Evolutionary conservation across 768 basidiomycete species (phyloP), one percentile per base, ranked within the genome.

Genomic region (Auricularia sp.): DNA sequence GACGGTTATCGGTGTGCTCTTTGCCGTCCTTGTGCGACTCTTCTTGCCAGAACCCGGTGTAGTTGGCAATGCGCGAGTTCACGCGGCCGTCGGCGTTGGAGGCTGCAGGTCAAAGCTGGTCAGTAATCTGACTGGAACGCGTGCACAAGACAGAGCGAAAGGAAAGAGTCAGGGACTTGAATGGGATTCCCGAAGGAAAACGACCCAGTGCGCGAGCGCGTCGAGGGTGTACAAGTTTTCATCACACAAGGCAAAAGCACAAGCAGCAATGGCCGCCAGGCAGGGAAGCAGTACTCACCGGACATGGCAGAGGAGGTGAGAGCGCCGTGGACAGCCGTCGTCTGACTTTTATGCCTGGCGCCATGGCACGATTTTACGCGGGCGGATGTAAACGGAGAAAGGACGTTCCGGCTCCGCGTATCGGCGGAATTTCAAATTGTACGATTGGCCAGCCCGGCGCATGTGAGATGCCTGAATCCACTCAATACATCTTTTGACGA

Each of bases 41-140:
- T 73, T 88, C 87, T 67, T 94, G 83, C 95, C 96, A 99, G 78
- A 92, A 93, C 71, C 84, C 85, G 69, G 88, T 88, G 78, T 99
- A 98, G 75, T 85, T 86, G 73, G 84, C 85, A 58, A 93, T 88
- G 60, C 91, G 90, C 68, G 79, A 77, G 68, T 79, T 77, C 61
- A 84, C 77, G 61, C 88, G 86, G 64, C 84, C 86, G 69, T 90
- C 89, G 69, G 42, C 71, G 71, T 36, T 73, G 64, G 43, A 76
- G 76, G 66, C 74, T 72, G 54, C 66, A 69, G 14, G 72, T 62
- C 64, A 65, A 62, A 8, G 35, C 59, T n/a, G 56, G 39, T 63
- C 16, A 36, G 47, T 5, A 42, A 47, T 51, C 47, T 12, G 36
- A 29, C 35, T 34, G 54, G 35, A 58, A 14, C 43, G 47, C n/a